Evolutionary conservation across 139 green algal genomes (phyloP).

Genomic region (Chlamydomonas applanata): DNA sequence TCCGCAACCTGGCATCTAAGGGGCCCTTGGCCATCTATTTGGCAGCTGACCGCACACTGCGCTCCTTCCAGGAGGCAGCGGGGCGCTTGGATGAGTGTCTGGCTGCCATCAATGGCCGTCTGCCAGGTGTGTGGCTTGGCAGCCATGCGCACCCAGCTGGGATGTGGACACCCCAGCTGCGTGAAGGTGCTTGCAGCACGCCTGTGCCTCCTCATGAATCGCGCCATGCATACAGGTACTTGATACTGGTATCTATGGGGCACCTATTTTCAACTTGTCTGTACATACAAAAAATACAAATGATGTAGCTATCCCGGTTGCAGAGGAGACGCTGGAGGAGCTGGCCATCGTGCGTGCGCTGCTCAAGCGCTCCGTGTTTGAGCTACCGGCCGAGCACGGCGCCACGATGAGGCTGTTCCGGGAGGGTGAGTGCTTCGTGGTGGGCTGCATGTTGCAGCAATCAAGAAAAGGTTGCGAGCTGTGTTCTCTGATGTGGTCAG

Average conservation of each 20-base stretch:
- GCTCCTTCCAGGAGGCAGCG: background rate
- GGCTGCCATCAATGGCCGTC: background rate
- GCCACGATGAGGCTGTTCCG: background rate
- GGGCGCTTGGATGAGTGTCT: background rate
- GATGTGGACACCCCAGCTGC: background rate
- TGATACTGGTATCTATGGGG: too few relatives aligned
- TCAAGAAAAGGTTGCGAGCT: too few relatives aligned
- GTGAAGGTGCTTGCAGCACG: too few relatives aligned
- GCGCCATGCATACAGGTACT: too few relatives aligned
- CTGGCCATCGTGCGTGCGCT: background rate
- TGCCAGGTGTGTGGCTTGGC: too few relatives aligned
- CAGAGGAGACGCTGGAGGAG: constrained; percentile 1
- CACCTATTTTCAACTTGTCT: background rate
- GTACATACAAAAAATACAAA: too few relatives aligned
- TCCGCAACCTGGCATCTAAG: background rate
- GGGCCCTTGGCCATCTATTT: background rate
- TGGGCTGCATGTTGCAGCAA: too few relatives aligned
- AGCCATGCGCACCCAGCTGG: background rate
- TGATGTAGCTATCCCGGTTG: background rate
- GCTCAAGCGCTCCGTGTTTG: background rate
- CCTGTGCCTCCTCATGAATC: too few relatives aligned
- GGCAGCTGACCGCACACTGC: background rate
- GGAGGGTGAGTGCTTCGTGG: background rate
- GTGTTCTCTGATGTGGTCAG: too few relatives aligned
- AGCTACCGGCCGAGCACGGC: background rate